phyloP scores from a whole-genome alignment of 164 flowering plant genomes.

The Amborella trichopoda region DNA sequence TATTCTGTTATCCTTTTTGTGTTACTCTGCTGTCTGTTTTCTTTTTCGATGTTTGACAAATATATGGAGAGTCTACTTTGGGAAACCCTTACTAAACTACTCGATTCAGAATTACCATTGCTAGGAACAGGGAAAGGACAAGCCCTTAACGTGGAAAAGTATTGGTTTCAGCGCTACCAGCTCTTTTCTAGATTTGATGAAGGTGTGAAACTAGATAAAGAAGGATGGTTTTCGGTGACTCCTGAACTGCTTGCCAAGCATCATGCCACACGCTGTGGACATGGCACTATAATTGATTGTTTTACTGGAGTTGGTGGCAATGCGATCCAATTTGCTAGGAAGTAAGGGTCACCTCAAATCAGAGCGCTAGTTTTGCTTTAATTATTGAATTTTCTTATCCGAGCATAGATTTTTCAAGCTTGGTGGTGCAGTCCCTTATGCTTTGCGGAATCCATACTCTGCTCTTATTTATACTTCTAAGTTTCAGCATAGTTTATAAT shows the following conservation, averaged over 20 bases:
- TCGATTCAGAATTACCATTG: constrained; percentile 11
- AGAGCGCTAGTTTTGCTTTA: no score
- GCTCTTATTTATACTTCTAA: neutral
- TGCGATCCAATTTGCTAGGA: constrained; percentile 80
- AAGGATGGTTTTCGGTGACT: constrained; percentile 99
- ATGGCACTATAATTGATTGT: constrained; percentile 52
- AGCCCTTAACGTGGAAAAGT: constrained; percentile 36
- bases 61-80: no score
- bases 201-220: constrained; percentile 86
- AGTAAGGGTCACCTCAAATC: constrained; percentile 32
- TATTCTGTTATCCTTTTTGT: no score
- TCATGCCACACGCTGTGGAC: constrained; percentile 74
- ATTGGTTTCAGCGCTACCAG: constrained; percentile 72
- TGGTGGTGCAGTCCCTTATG: no score
- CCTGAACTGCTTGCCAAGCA: constrained; percentile 75
- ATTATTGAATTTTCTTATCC: no score
- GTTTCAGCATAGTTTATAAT: neutral
- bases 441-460: no score
- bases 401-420: no score
- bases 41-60: no score
- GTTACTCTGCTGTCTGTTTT: no score
- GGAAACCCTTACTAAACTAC: no score
- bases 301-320: constrained; percentile 97
- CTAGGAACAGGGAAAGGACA: constrained; percentile 20
- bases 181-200: constrained; percentile 75